phyloP scores from a whole-genome alignment of 768 basidiomycete genomes.

The Chalciporus chontae region DNA sequence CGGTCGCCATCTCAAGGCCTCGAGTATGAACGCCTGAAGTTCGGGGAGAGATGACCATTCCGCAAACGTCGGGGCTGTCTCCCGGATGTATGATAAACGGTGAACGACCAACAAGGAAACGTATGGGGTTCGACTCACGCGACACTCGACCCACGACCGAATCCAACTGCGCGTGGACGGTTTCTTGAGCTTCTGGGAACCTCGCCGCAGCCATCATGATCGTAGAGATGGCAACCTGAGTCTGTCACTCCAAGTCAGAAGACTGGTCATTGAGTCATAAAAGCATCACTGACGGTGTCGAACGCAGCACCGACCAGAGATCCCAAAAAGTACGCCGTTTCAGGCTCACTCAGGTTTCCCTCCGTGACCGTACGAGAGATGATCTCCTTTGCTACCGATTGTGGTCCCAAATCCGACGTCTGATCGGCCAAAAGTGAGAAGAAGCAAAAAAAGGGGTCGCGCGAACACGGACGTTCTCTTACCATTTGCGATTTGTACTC shows the following conservation, averaged over 20 bases:
- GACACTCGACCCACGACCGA: conserved; percentile 33
- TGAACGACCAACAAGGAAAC: neutral
- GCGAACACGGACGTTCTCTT: neutral
- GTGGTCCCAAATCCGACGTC: conserved; percentile 8
- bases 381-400: conserved; percentile 51
- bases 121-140: conserved; percentile 16
- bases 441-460: neutral
- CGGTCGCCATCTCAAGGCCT: conserved; percentile 39
- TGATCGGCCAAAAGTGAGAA: neutral
- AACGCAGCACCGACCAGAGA: conserved; percentile 64
- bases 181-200: conserved; percentile 32
- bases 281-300: conserved; percentile 39
- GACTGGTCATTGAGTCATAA: neutral
- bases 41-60: conserved; percentile 33
- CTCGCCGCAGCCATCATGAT: conserved; percentile 38
- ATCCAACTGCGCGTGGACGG: conserved; percentile 37
- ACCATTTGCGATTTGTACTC: conserved; percentile 46
- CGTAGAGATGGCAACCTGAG: conserved; percentile 19
- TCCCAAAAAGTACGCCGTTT: conserved; percentile 57
- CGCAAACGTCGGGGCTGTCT: conserved; percentile 37
- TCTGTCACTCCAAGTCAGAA: neutral
- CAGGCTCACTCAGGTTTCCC: conserved; percentile 46
- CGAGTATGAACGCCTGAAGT: conserved; percentile 37
- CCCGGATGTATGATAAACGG: neutral
- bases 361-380: conserved; percentile 43